phyloP scores from a whole-genome alignment of 306 rosid species.

The Acacia melanoxylon region DNA sequence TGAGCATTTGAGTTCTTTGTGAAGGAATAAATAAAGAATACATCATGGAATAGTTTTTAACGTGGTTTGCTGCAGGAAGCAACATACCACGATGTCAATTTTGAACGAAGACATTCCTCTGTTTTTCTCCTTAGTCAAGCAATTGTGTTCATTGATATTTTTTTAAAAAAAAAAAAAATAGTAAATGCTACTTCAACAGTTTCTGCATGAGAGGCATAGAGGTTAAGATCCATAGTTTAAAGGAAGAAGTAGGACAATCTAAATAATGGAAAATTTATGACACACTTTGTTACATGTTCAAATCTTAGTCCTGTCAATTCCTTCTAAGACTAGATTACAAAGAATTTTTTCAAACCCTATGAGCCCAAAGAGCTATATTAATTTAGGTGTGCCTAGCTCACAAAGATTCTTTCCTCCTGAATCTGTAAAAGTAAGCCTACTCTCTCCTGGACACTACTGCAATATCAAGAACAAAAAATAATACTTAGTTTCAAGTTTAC shows the following conservation, averaged over 20 bases:
- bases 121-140: neutral
- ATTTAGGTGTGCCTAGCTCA: neutral
- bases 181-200: neutral
- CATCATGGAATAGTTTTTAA: neutral
- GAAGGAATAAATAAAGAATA: neutral
- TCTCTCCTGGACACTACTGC: neutral
- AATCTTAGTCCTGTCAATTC: neutral
- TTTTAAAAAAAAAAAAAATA: neutral
- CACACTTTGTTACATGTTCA: neutral
- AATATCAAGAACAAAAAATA: neutral
- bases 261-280: neutral
- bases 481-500: neutral
- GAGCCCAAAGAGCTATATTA: neutral
- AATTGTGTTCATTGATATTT: neutral
- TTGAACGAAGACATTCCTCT: neutral
- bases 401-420: neutral
- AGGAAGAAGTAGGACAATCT: neutral
- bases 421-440: neutral
- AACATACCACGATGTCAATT: neutral
- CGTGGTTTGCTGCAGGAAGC: neutral
- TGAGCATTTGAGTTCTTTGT: slow-evolving; percentile 1
- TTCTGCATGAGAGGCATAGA: neutral
- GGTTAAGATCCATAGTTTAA: neutral
- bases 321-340: neutral
- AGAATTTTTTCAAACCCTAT: neutral